phyloP scores from a whole-genome alignment of 371 early-diverging fungal genomes.

The Lichtheimia corymbifera region DNA sequence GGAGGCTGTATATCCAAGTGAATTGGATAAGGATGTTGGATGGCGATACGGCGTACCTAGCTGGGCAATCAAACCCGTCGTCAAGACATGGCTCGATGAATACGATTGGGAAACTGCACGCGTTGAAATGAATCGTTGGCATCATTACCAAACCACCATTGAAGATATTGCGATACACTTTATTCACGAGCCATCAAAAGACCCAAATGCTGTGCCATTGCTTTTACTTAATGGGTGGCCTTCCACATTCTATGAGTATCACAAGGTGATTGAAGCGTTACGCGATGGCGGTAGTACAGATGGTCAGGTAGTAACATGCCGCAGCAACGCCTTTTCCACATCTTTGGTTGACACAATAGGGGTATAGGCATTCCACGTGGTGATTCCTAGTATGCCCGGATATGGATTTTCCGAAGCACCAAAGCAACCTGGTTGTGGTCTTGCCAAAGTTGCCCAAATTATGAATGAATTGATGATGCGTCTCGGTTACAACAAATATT shows the following conservation, averaged over 20 bases:
- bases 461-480: slow-evolving; percentile 55
- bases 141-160: slow-evolving; percentile 53
- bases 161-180: slow-evolving; percentile 57
- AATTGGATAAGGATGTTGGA: slow-evolving; percentile 46
- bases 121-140: slow-evolving; percentile 42
- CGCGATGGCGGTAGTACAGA: slow-evolving; percentile 27
- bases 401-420: slow-evolving; percentile 63
- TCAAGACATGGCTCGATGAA: slow-evolving; percentile 41
- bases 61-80: slow-evolving; percentile 43
- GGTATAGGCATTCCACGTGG: slow-evolving; percentile 54
- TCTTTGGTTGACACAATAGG: background rate
- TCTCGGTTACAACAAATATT: slow-evolving; percentile 56
- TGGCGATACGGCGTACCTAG: slow-evolving; percentile 54
- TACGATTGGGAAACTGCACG: slow-evolving; percentile 49
- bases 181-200: slow-evolving; percentile 53
- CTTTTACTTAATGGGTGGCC: slow-evolving; percentile 71
- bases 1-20: slow-evolving; percentile 26
- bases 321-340: background rate
- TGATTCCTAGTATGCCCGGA: slow-evolving; percentile 64
- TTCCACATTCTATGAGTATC: slow-evolving; percentile 64
- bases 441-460: slow-evolving; percentile 35
- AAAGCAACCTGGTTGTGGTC: slow-evolving; percentile 35
- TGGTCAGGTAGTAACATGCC: slow-evolving; percentile 14
- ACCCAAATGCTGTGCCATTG: slow-evolving; percentile 55
- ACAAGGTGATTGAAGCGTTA: slow-evolving; percentile 49